phyloP scores from a whole-genome alignment of 1,139 yeast genomes.

The Kluyveromyces sp. region DNA sequence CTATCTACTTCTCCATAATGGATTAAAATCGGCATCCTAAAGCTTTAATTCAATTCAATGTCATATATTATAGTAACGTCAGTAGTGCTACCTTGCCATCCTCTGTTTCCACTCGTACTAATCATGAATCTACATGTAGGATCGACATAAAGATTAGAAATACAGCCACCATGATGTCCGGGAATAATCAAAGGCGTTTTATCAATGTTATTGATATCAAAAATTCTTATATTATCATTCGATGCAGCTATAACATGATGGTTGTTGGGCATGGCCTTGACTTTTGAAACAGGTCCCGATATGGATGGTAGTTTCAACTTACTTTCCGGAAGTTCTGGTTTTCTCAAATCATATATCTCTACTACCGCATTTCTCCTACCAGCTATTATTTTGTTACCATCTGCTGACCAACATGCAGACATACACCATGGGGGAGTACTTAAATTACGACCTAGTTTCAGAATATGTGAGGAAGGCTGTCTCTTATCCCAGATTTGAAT shows the following conservation, averaged over 20 bases:
- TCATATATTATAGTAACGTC: constrained; percentile 80
- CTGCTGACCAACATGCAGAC: constrained; percentile 84
- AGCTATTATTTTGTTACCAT: constrained; percentile 71
- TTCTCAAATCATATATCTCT: constrained; percentile 73
- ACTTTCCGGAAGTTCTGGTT: constrained; percentile 48
- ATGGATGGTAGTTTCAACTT: constrained; percentile 71
- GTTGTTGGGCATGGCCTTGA: constrained; percentile 73
- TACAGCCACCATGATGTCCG: constrained; percentile 59
- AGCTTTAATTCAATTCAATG: constrained; percentile 34
- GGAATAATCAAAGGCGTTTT: constrained; percentile 45
- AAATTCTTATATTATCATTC: constrained; percentile 78
- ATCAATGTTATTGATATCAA: constrained; percentile 48
- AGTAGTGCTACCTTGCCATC: constrained; percentile 82
- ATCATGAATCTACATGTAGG: constrained; percentile 83
- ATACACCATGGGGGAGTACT: constrained; percentile 93
- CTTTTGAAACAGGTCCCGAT: constrained; percentile 85
- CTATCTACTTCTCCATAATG: no score
- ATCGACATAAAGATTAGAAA: constrained; percentile 67
- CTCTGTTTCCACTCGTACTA: constrained; percentile 90
- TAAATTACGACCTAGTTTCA: constrained; percentile 51
- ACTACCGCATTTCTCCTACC: constrained; percentile 88
- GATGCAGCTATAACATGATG: constrained; percentile 82
- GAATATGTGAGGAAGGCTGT: constrained; percentile 35
- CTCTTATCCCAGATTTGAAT: constrained; percentile 81
- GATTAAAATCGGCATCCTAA: neutral